Conservation (phyloP, 129 eudicot species). For the Solidago caesia region DNA sequence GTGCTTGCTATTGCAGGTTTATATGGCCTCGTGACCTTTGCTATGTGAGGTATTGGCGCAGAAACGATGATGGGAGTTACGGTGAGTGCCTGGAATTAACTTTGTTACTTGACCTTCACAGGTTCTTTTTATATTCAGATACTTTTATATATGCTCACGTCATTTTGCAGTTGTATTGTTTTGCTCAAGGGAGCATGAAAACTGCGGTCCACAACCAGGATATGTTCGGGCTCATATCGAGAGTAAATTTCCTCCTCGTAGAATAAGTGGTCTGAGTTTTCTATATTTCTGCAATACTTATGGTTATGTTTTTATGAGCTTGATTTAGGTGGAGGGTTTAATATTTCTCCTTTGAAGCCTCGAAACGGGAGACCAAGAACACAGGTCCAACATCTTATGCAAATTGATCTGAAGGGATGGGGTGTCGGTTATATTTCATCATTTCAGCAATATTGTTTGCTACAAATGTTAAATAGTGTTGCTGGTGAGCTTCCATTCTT, state of each 20-base stretch:
- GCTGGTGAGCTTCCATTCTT: constrained; percentile 56
- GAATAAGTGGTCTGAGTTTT: not conserved
- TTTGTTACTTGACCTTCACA: constrained; percentile 7
- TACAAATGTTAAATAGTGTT: constrained; percentile 91
- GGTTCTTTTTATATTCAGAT: constrained; percentile 1
- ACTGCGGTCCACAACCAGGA: constrained; percentile 93
- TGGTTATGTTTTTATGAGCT: constrained; percentile 11
- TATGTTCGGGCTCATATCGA: constrained; percentile 91
- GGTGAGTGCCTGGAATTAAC: constrained; percentile 42
- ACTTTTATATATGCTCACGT: not conserved
- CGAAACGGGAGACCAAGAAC: constrained; percentile 89
- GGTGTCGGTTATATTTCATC: constrained; percentile 86
- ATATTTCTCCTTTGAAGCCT: constrained; percentile 84
- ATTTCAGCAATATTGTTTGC: constrained; percentile 88
- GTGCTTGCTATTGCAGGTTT: constrained; percentile 47
- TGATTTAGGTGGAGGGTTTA: constrained; percentile 86
- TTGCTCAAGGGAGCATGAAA: constrained; percentile 84
- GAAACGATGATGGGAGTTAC: constrained; percentile 93
- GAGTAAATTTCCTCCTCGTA: constrained; percentile 51
- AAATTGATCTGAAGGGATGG: constrained; percentile 97
- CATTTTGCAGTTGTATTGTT: constrained; percentile 78
- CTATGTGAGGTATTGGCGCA: constrained; percentile 95
- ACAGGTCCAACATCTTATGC: constrained; percentile 97
- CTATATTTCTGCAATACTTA: constrained; percentile 14
- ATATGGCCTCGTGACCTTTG: constrained; percentile 98